Evolutionary conservation across 2,329 filamentous ascomycete species (phyloP).

Genomic region (Coleophoma eucalyptorum): DNA sequence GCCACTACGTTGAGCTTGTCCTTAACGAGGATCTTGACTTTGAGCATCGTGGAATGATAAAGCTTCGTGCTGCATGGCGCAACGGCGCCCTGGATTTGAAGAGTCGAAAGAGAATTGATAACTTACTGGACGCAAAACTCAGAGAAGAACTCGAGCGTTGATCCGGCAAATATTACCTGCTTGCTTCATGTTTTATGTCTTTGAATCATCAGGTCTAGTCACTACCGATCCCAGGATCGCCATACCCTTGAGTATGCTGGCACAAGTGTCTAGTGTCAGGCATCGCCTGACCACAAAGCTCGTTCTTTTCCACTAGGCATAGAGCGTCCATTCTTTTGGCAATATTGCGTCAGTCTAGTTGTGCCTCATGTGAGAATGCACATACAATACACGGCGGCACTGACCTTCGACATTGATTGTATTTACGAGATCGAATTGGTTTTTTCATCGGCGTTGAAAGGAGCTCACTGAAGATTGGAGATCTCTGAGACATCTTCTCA

Average conservation of each 20-base stretch:
- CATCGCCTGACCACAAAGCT: neutral
- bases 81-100: constrained; percentile 49
- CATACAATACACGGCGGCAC: constrained; percentile 6
- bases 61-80: constrained; percentile 47
- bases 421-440: constrained; percentile 24
- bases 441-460: constrained; percentile 24
- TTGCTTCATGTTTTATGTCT: neutral
- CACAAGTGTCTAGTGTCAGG: too few relatives aligned
- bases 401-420: constrained; percentile 21
- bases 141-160: constrained; percentile 45
- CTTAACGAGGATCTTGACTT: constrained; percentile 37
- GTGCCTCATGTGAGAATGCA: constrained; percentile 14
- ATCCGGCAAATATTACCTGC: neutral
- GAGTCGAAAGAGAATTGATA: constrained; percentile 52
- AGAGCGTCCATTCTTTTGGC: constrained; percentile 4
- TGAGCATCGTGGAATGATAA: constrained; percentile 42
- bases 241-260: neutral
- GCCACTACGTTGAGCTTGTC: constrained; percentile 51
- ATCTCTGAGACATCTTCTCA: constrained; percentile 19
- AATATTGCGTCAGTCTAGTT: constrained; percentile 7
- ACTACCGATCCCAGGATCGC: neutral
- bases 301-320: neutral
- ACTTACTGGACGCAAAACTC: constrained; percentile 45
- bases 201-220: neutral
- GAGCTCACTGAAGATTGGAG: constrained; percentile 26